Percentiles rank a stretch among this genome's conserved stretches.
phyloP scores from a whole-genome alignment of 2,329 filamentous ascomycete genomes.

The Ophiostoma piceae region DNA sequence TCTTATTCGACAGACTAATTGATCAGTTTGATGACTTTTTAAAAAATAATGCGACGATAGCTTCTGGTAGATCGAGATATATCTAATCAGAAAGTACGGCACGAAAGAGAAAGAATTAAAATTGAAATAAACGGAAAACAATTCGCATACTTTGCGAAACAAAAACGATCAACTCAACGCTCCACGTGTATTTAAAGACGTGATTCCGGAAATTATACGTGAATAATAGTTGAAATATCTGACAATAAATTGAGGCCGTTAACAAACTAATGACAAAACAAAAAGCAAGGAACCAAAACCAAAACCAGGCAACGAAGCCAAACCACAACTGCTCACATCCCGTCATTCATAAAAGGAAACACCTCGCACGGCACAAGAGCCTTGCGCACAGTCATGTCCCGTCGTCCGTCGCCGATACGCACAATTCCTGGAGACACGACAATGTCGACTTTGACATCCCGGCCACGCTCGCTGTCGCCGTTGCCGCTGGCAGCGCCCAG shows the following conservation, averaged over 20 bases:
- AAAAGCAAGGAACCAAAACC: neutral
- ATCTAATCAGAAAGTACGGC: too few species aligned
- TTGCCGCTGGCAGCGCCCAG: constrained; percentile 9
- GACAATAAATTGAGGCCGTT: neutral
- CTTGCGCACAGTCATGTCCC: constrained; percentile 18
- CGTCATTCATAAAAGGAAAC: constrained; percentile 14
- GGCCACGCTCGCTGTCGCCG: constrained; percentile 14
- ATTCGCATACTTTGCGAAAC: too few species aligned
- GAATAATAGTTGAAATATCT: neutral
- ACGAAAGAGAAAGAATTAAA: too few species aligned
- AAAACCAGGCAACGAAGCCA: neutral
- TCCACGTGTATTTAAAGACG: too few species aligned
- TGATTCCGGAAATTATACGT: too few species aligned
- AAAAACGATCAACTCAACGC: too few species aligned
- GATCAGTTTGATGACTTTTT: too few species aligned
- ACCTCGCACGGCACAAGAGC: constrained; percentile 24
- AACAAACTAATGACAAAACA: neutral
- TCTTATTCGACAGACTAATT: too few species aligned
- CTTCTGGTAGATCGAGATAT: too few species aligned
- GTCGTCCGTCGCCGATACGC: constrained; percentile 25
- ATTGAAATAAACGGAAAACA: too few species aligned
- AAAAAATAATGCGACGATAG: too few species aligned
- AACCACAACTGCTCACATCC: neutral
- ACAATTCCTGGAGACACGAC: constrained; percentile 24
- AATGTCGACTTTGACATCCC: constrained; percentile 21